These are phyloP conservation scores for Geotrichum aggregatum DNA, from an alignment of 1,139 yeast species.

Conservation along the genomic window DNA sequence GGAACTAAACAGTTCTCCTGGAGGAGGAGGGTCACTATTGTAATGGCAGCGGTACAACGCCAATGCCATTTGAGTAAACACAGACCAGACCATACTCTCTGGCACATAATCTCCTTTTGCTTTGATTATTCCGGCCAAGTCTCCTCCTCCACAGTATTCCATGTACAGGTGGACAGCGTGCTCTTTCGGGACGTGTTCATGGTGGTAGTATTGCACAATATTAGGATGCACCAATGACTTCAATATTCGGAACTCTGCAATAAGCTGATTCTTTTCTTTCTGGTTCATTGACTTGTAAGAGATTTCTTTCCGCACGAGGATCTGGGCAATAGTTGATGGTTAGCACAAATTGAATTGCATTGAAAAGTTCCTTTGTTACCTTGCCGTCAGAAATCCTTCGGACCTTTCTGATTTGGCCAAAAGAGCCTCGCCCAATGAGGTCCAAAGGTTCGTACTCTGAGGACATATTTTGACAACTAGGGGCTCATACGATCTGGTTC, in stretches of 20 bases:
- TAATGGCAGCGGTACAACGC: slow-evolving; percentile 92
- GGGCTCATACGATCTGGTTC: no score
- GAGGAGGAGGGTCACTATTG: slow-evolving; percentile 71
- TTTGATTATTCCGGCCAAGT: slow-evolving; percentile 69
- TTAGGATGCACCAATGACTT: slow-evolving; percentile 81
- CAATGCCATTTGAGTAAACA: slow-evolving; percentile 74
- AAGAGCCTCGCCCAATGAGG: slow-evolving; percentile 90
- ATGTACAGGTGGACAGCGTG: slow-evolving; percentile 81
- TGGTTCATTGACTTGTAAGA: slow-evolving; percentile 85
- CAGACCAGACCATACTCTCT: slow-evolving; percentile 85
- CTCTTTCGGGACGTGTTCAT: slow-evolving; percentile 69
- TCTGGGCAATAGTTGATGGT: slow-evolving; percentile 25
- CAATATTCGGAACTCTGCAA: slow-evolving; percentile 83
- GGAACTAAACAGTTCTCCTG: slow-evolving; percentile 48
- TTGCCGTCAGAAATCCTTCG: slow-evolving; percentile 43
- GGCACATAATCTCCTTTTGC: slow-evolving; percentile 62
- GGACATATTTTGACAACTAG: slow-evolving; percentile 8
- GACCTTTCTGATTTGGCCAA: slow-evolving; percentile 88
- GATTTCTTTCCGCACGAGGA: slow-evolving; percentile 84
- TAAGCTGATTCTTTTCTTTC: slow-evolving; percentile 81
- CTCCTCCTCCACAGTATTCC: slow-evolving; percentile 98
- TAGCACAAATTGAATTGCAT: neutral
- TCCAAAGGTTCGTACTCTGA: slow-evolving; percentile 69
- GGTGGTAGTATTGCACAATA: slow-evolving; percentile 81
- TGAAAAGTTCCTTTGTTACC: slow-evolving; percentile 16